Conservation (phyloP, 768 basidiomycete species). For the Suillus paluster region DNA sequence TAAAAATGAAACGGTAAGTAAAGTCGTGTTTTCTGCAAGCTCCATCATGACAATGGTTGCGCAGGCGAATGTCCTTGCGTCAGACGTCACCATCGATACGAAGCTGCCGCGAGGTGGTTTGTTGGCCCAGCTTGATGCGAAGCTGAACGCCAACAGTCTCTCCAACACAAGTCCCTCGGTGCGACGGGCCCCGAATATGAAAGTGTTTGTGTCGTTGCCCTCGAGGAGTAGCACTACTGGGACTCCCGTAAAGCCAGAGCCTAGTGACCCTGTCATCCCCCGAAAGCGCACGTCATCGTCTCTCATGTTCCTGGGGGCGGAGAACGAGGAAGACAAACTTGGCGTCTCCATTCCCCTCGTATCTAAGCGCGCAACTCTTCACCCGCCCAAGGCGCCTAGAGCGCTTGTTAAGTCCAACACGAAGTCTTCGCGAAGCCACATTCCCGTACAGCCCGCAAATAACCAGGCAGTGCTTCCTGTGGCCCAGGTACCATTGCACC, state of each 20-base stretch:
- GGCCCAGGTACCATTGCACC: not conserved
- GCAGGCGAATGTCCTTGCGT: slow-evolving; percentile 9
- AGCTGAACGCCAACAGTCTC: not conserved
- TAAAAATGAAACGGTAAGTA: slow-evolving; percentile 6
- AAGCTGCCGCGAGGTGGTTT: slow-evolving; percentile 6
- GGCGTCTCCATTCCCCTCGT: not conserved
- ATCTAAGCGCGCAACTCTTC: slow-evolving; percentile 31
- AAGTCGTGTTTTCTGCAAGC: not conserved
- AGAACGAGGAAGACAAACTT: slow-evolving; percentile 8
- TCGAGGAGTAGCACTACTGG: slow-evolving; percentile 8
- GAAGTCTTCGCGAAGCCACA: not conserved
- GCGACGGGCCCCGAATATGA: not conserved
- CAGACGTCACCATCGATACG: not conserved
- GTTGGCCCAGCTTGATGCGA: slow-evolving; percentile 11
- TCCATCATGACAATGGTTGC: not conserved
- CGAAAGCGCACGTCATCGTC: slow-evolving; percentile 43
- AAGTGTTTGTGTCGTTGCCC: not conserved
- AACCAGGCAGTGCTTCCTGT: slow-evolving; percentile 6
- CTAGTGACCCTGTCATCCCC: slow-evolving; percentile 33
- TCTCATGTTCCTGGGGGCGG: slow-evolving; percentile 22
- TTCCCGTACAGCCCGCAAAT: not conserved
- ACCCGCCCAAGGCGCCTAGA: slow-evolving; percentile 31
- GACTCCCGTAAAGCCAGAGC: slow-evolving; percentile 34
- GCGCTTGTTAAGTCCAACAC: slow-evolving; percentile 24
- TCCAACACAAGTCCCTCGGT: not conserved